A percentile compares a stretch with the other conserved stretches of the same genome.
Conservation (phyloP, 2,329 filamentous ascomycete genomes). For the Fusarium brachygibbosum region DNA sequence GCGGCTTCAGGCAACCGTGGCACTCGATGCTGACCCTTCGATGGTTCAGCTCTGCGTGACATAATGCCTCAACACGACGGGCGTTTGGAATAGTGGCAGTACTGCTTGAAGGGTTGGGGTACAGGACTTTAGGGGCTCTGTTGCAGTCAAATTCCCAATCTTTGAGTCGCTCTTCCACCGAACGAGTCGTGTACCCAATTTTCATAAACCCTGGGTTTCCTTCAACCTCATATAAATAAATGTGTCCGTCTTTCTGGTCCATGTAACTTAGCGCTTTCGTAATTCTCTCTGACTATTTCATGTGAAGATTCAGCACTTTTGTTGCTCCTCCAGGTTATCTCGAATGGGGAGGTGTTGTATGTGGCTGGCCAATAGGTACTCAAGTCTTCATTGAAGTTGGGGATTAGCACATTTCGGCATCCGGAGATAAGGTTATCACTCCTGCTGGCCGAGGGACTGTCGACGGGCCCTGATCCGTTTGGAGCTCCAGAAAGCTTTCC, state of each 20-base stretch:
- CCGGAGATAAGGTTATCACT: neutral
- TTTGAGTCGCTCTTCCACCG: neutral
- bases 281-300: too few species aligned
- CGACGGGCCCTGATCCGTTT: neutral
- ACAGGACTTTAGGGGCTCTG: neutral
- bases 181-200: neutral
- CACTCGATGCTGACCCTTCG: neutral
- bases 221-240: conserved; percentile 3
- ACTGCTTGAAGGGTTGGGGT: neutral
- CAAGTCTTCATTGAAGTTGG: neutral
- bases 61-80: neutral
- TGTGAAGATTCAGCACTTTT: neutral
- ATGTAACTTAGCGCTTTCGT: too few species aligned
- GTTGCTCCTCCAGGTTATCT: neutral
- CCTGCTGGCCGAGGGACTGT: neutral
- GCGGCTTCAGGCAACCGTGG: neutral
- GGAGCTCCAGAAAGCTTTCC: neutral
- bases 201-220: conserved; percentile 4
- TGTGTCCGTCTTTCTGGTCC: neutral
- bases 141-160: neutral
- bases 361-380: neutral
- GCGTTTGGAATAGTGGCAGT: neutral
- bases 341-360: neutral
- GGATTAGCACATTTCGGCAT: neutral
- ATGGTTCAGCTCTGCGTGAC: neutral